These are phyloP conservation scores for Rhizopus arrhizus DNA, from an alignment of 371 early-diverging fungal species.

Conservation along the genomic window DNA sequence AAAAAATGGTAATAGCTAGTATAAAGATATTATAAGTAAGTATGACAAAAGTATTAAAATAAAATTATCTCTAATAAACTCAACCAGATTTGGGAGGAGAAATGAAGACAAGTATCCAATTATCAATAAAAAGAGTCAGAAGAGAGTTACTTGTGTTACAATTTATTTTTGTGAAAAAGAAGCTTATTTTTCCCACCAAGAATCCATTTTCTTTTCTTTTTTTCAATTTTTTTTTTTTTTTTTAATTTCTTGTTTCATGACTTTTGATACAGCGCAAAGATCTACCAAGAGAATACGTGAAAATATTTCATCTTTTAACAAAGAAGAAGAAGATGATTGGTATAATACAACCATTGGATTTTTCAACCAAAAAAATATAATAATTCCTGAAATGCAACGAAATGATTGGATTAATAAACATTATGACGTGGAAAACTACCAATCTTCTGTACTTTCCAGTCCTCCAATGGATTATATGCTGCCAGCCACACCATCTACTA, in stretches of 20 bases:
- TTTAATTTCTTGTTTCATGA: constrained; percentile 17
- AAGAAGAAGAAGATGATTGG: constrained; percentile 11
- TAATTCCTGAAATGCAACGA: constrained; percentile 1
- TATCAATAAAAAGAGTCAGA: constrained; percentile 1
- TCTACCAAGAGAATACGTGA: constrained; percentile 25
- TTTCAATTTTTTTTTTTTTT: constrained; percentile 10
- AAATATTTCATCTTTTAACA: constrained; percentile 2
- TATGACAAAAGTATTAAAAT: constrained; percentile 2
- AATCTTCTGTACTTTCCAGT: constrained; percentile 5
- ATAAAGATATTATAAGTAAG: neutral
- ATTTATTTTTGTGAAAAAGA: neutral
- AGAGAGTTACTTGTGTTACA: neutral
- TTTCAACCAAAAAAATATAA: constrained; percentile 4
- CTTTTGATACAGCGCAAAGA: constrained; percentile 29
- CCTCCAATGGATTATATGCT: neutral
- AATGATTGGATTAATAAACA: neutral
- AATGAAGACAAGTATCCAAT: constrained; percentile 2
- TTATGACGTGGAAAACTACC: neutral
- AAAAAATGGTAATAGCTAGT: neutral
- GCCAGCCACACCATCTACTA: constrained; percentile 15
- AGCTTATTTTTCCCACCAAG: constrained; percentile 5
- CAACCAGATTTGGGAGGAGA: constrained; percentile 4
- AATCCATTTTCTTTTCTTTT: constrained; percentile 5
- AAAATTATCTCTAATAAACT: neutral
- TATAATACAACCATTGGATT: constrained; percentile 1